phyloP scores from a whole-genome alignment of 2,329 filamentous ascomycete species.

The Nemania sp. region DNA sequence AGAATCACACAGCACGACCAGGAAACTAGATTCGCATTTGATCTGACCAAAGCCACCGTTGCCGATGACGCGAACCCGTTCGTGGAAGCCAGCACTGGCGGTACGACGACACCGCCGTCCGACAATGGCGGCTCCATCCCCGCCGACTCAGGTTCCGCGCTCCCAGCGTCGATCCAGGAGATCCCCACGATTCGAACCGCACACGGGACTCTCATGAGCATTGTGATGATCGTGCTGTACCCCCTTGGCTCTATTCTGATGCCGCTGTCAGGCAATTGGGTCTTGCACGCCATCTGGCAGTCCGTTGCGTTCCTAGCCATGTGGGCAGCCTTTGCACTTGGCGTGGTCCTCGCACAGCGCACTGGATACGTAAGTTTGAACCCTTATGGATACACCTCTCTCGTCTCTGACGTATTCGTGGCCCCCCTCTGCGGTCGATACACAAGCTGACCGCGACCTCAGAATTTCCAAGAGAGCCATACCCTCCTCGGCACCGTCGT shows the following conservation, averaged over 20 bases:
- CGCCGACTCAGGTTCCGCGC: slow-evolving; percentile 7
- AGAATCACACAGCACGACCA: slow-evolving; percentile 53
- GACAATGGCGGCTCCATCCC: slow-evolving; percentile 15
- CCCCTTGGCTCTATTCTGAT: slow-evolving; percentile 65
- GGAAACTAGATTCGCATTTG: slow-evolving; percentile 50
- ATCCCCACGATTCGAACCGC: slow-evolving; percentile 24
- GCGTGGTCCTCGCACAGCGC: slow-evolving; percentile 51
- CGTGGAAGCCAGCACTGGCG: slow-evolving; percentile 29
- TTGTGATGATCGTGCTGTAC: slow-evolving; percentile 63
- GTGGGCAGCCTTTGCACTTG: slow-evolving; percentile 61
- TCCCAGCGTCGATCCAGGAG: slow-evolving; percentile 17
- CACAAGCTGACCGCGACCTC: neutral
- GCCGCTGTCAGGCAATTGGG: slow-evolving; percentile 61
- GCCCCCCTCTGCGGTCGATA: neutral
- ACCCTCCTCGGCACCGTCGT: slow-evolving; percentile 61
- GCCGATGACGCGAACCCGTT: slow-evolving; percentile 59
- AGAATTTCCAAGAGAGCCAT: slow-evolving; percentile 60
- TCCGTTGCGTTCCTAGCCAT: slow-evolving; percentile 57
- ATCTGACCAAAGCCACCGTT: slow-evolving; percentile 54
- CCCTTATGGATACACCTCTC: neutral
- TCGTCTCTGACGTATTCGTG: neutral
- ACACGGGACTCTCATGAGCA: slow-evolving; percentile 65
- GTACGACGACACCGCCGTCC: slow-evolving; percentile 20
- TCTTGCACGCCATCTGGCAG: slow-evolving; percentile 63
- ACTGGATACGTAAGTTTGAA: slow-evolving; percentile 35